These are phyloP conservation scores for Myxozyma geophila DNA, from an alignment of 805 yeast species.

Conservation along the genomic window DNA sequence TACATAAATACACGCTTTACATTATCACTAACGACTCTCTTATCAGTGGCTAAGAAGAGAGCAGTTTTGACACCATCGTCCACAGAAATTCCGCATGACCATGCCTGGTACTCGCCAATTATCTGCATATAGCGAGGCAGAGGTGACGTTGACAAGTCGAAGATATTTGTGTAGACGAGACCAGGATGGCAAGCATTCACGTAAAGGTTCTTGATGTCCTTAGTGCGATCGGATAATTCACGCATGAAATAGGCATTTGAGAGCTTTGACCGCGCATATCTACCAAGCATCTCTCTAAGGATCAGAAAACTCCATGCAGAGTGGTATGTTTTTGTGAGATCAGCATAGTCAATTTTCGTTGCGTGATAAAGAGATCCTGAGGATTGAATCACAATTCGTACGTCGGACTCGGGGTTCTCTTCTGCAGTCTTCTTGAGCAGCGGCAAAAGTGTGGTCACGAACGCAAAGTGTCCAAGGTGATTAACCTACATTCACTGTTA, in stretches of 20 bases:
- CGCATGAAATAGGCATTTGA: conserved; percentile 28
- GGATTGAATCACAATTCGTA: conserved; percentile 30
- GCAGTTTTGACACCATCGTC: conserved; percentile 33
- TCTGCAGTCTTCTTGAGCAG: conserved; percentile 23
- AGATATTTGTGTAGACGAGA: conserved; percentile 27
- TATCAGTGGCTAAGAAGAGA: conserved; percentile 26
- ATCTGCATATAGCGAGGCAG: conserved; percentile 20
- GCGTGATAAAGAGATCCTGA: conserved; percentile 19
- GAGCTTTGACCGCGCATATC: conserved; percentile 35
- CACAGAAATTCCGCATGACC: conserved; percentile 23
- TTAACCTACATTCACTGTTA: conserved; percentile 2
- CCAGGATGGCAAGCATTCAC: conserved; percentile 37
- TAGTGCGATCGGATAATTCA: conserved; percentile 19
- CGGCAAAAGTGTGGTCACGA: conserved; percentile 32
- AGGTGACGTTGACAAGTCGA: conserved; percentile 23
- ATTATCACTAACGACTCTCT: conserved; percentile 10
- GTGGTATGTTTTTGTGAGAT: conserved; percentile 11
- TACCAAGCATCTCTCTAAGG: conserved; percentile 18
- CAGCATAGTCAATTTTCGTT: conserved; percentile 18
- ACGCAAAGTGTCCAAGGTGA: conserved; percentile 37
- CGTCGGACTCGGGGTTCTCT: conserved; percentile 18
- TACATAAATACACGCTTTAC: conserved; percentile 20
- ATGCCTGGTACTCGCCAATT: conserved; percentile 19
- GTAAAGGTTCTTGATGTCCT: conserved; percentile 21
- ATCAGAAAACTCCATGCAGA: conserved; percentile 8